Conservation (phyloP, 768 basidiomycete genomes). For the Tephrocybe rancida region DNA sequence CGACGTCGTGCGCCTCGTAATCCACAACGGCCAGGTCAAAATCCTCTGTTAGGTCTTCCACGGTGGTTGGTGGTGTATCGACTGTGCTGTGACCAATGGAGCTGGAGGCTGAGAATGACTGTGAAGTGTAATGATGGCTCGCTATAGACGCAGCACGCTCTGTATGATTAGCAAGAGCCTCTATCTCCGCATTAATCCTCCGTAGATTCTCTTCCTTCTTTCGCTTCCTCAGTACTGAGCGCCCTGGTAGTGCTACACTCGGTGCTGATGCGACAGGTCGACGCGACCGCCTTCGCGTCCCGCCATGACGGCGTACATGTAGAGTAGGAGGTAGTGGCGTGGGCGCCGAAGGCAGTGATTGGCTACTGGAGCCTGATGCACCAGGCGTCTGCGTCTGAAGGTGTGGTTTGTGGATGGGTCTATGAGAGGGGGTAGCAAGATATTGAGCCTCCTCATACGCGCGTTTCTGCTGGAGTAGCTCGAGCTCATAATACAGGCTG, state of each 20-base stretch:
- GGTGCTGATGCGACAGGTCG: too few species aligned
- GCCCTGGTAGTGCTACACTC: too few species aligned
- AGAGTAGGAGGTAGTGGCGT: conserved; percentile 26
- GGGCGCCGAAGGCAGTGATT: conserved; percentile 1
- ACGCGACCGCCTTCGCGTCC: too few species aligned
- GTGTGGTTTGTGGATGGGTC: conserved; percentile 8
- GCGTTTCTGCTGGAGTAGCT: conserved; percentile 16
- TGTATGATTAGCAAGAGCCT: not conserved
- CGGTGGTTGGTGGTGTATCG: conserved; percentile 20
- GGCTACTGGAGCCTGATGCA: conserved; percentile 20
- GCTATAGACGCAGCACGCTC: not conserved
- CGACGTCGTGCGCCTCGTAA: not conserved
- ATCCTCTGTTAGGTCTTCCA: conserved; percentile 16
- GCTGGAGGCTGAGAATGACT: conserved; percentile 7
- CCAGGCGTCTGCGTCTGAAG: conserved; percentile 12
- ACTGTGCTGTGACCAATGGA: conserved; percentile 11
- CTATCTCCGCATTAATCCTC: not conserved
- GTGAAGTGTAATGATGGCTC: conserved; percentile 4
- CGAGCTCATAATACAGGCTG: conserved; percentile 36
- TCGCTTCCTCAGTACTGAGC: conserved; percentile 9
- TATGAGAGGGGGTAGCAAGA: conserved; percentile 11
- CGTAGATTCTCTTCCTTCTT: conserved; percentile 6
- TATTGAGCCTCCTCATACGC: conserved; percentile 10
- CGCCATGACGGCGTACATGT: too few species aligned
- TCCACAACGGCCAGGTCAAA: not conserved